phyloP scores from a whole-genome alignment of 1,284 basidiomycete genomes.

The Cryptococcus amylolentus region DNA sequence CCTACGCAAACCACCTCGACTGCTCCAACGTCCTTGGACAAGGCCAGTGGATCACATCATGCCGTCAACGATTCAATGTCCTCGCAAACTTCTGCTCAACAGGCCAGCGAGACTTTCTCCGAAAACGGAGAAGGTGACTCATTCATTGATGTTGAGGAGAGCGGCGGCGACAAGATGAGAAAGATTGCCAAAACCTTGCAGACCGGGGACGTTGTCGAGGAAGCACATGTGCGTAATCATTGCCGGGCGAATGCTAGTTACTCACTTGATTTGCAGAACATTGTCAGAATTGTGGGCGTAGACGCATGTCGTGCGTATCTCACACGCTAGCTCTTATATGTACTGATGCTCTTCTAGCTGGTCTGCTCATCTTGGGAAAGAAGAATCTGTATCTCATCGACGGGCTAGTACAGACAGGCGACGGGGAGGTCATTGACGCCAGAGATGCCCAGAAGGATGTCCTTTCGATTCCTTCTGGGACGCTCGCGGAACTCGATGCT shows the following conservation, averaged over 20 bases:
- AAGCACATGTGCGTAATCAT: constrained; percentile 49
- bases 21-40: constrained; percentile 16
- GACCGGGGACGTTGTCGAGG: constrained; percentile 84
- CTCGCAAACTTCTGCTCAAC: neutral
- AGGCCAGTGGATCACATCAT: neutral
- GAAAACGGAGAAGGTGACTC: constrained; percentile 28
- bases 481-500: constrained; percentile 71
- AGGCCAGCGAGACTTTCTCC: constrained; percentile 5
- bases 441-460: constrained; percentile 77
- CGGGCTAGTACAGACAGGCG: constrained; percentile 80
- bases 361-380: constrained; percentile 78
- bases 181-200: constrained; percentile 59
- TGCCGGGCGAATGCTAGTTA: neutral
- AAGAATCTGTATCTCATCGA: constrained; percentile 87
- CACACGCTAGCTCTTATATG: neutral
- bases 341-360: constrained; percentile 55
- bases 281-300: constrained; percentile 78
- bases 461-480: constrained; percentile 75
- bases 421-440: constrained; percentile 85
- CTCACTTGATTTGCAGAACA: constrained; percentile 55
- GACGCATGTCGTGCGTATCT: constrained; percentile 68
- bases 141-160: constrained; percentile 38
- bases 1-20: constrained; percentile 9
- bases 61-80: neutral
- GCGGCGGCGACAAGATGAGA: constrained; percentile 64